These are phyloP conservation scores for Botrytis byssoidea DNA, from an alignment of 2,329 filamentous ascomycete species.

Conservation along the genomic window DNA sequence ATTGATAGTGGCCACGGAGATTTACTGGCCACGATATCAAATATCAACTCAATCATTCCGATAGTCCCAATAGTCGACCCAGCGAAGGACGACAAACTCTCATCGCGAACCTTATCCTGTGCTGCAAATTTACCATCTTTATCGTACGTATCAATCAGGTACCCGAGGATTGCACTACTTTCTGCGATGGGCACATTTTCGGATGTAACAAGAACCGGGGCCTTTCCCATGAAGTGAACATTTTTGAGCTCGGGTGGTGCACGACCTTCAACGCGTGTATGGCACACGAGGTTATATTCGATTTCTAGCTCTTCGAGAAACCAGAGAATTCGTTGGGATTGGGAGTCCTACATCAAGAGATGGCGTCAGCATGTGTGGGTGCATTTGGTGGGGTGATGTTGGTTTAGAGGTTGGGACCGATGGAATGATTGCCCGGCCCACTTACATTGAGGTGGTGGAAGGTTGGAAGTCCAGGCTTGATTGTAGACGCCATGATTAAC, in stretches of 20 bases:
- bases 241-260: slow-evolving; percentile 69
- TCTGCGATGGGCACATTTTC: slow-evolving; percentile 35
- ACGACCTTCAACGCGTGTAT: slow-evolving; percentile 41
- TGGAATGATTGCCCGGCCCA: background rate
- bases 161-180: slow-evolving; percentile 37
- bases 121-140: slow-evolving; percentile 33
- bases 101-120: slow-evolving; percentile 37
- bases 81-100: slow-evolving; percentile 30
- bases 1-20: slow-evolving; percentile 34
- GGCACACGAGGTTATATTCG: slow-evolving; percentile 75
- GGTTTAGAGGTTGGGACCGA: background rate
- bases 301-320: slow-evolving; percentile 68
- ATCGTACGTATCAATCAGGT: slow-evolving; percentile 40
- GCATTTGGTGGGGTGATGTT: background rate
- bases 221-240: slow-evolving; percentile 81
- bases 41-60: slow-evolving; percentile 14
- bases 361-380: background rate
- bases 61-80: slow-evolving; percentile 13
- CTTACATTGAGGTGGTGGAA: slow-evolving; percentile 36
- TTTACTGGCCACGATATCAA: slow-evolving; percentile 12
- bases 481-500: background rate
- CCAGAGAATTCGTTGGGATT: slow-evolving; percentile 66
- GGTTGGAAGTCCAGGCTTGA: slow-evolving; percentile 25
- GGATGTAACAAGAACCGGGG: slow-evolving; percentile 60
- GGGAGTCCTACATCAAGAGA: slow-evolving; percentile 52